Evolutionary conservation across 2,329 filamentous ascomycete genomes (phyloP), one percentile per base, ranked within the genome.

Genomic region (Monosporascus sp.): DNA sequence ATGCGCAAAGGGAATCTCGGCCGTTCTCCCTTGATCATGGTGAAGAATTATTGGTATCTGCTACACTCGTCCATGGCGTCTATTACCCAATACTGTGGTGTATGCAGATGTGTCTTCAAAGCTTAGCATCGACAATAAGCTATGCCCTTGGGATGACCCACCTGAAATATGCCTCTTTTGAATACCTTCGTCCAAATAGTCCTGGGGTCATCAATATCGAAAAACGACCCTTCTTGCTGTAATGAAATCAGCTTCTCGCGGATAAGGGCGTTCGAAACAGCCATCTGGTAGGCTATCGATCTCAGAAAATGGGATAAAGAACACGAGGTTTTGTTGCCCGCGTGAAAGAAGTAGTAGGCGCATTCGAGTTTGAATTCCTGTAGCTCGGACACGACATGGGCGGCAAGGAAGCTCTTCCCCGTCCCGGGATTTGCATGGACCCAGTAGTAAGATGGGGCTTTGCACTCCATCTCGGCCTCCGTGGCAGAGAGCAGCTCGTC

Each of bases 1-100:
- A 70, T 63, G 6, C 60, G 60, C 14, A 68, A 49, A 1, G 62
- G 63, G 34, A 62, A 61, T 8, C 25, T 53, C 41, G 37, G 46
- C 47, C 36, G 49, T 15, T 49, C 56, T 45, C 48, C 56, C 48
- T 53, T 57, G 1, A 69, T 51, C 44, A 68, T 52, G 17, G 60
- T 52, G 1, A 69, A 59, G 8, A 69, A 48, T 2, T 63, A 57
- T 4, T 53, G 24, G 14, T 58, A 59, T 24, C 53, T 57, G 20
- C 51, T 46, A 42, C 67, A 71, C 51, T 71, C 68, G 51, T 71
- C 69, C 6, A 71, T 25, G 2, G 63, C 69, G 57, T 72, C 70
- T 25, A 72, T 62, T 0, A 71, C 60, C 68, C 67, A 70, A 44
- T 61, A 69, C 22, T 70, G 65, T 18, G 57, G 52, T 20, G 52